Base-by-base conservation (phyloP, 805 yeast genomes). In the Sugiyamaella mastotermitis region DNA sequence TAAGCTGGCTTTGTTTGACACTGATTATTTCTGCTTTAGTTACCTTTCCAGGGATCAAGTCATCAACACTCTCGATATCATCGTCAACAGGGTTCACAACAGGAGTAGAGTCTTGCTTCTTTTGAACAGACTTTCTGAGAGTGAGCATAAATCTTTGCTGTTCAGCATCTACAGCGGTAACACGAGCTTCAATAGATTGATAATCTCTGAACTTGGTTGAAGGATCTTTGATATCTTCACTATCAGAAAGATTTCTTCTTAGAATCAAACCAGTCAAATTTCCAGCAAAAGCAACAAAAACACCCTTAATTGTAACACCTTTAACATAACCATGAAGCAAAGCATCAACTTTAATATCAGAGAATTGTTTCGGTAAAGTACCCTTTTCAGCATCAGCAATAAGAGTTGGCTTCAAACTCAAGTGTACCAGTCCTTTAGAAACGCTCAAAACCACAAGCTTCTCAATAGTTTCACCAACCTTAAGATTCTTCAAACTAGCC, bases 201-300 rank as follows among this genome's bases (percentile, higher is more conserved):
- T 78, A 74, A 30, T 71, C 65, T 50, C 66, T 66, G 53, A 76
- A 88, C 18, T 66, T 64, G 26, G 70, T 65, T 16, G 67, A 61
- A 34, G 82, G 65, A 47, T 78, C 80, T 8, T 70, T 76, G 26
- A 53, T 33, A 62, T 65, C 29, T n/a, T 70, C 68, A 23, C 72
- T 83, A n/a, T n/a, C n/a, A 50, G 80, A 77, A 11, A 55, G 33
- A 14, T 51, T 49, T 53, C 80, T 77, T 40, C 88, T 83, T 44
- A 84, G 71, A 3, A 86, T 82, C 47, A 90, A 69, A 37, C 97
- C 97, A 22, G 85, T 83, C 46, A 90, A 72, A 38, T 72, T 74
- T 46, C 83, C 81, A 40, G 80, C 85, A 60, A 90, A 90, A 0
- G 80, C 74, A 41, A 90, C 82, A 56, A 90, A 90, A 9, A 86